Percentiles rank a stretch among this genome's conserved stretches.
These are phyloP conservation scores for Leccinum barrowsii DNA, from an alignment of 768 basidiomycete genomes.

Conservation along the genomic window DNA sequence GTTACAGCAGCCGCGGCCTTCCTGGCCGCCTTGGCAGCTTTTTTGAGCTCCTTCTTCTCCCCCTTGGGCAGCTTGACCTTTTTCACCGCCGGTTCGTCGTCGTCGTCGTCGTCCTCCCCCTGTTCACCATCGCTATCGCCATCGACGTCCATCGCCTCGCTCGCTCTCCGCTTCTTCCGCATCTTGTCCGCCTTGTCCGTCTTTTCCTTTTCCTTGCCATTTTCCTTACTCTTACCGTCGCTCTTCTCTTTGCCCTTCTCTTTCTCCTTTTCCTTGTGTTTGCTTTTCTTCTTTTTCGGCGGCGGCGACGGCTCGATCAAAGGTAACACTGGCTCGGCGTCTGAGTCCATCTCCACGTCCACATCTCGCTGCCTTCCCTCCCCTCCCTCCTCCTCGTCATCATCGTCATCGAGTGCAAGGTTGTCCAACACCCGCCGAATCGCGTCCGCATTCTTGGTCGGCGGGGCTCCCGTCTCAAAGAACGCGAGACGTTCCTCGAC, in stretches of 20 bases:
- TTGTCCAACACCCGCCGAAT: constrained; percentile 84
- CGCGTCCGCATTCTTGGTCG: constrained; percentile 89
- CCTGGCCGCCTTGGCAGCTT: constrained; percentile 65
- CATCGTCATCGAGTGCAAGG: constrained; percentile 66
- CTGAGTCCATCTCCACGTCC: constrained; percentile 43
- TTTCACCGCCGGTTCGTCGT: constrained; percentile 54
- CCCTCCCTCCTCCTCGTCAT: constrained; percentile 49
- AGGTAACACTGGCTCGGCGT: constrained; percentile 48
- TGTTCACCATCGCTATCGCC: constrained; percentile 37
- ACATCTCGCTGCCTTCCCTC: constrained; percentile 21
- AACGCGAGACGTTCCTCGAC: constrained; percentile 94
- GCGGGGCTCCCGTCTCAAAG: constrained; percentile 89
- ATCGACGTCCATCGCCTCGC: constrained; percentile 64
- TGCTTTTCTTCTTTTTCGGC: constrained; percentile 58
- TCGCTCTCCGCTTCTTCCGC: constrained; percentile 62
- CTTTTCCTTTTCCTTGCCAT: neutral
- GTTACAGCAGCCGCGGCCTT: constrained; percentile 35
- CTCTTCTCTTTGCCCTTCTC: constrained; percentile 8
- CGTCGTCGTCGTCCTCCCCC: constrained; percentile 1
- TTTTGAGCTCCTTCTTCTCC: constrained; percentile 83
- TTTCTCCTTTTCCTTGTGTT: constrained; percentile 31
- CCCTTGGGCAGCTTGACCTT: constrained; percentile 79
- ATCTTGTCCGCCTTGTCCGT: constrained; percentile 7
- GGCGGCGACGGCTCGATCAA: constrained; percentile 53
- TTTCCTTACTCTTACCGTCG: neutral